Base-by-base conservation (phyloP, 192 early-diverging fungal species). In the Rhizophagus clarus region DNA sequence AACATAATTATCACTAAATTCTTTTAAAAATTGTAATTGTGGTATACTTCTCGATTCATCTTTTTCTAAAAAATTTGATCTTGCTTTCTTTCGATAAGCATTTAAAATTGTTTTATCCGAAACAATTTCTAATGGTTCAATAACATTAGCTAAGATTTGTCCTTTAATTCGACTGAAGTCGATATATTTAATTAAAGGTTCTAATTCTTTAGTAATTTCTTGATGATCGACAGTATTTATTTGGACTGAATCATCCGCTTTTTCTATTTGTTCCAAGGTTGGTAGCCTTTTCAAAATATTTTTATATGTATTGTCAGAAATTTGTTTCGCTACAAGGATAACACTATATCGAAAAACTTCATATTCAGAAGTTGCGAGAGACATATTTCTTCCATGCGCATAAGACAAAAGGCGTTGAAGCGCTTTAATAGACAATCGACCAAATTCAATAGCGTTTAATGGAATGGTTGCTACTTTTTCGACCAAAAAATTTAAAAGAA, bases 291-390 rank as follows among this genome's bases (percentile, higher is more conserved):
- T 2, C 20, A 3, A 1, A 28, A 63, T 24, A 26, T 6, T 4
- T 1, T 26, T n/a, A n/a, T 2, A 3, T 11, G 37, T 17, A 22
- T 61, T 31, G 15, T 76, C 29, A 4, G 56, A 76, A 2, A 63
- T 17, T 62, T 63, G 28, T 12, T 17, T 63, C 11, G 74, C 60
- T 14, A 3, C 11, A 10, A 51, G 17, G 3, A 76, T 34, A 17
- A 34, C 40, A 15, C 60, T 62, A 62, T 76, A 76, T 37, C 74
- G 26, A 29, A 76, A 76, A 6, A 76, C 14, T 31, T 61, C 51
- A 42, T 76, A 76, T 76, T 76, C 74, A 0, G 28, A 5, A 10
- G 74, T 76, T 10, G 15, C 32, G n/a, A 40, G 37, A 1, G 11
- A 24, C 10, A 11, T 28, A 22, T n/a, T 0, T n/a, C 14, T 72